Percentiles rank a stretch among this genome's conserved stretches.
Conservation (phyloP, 352 stramenopile genomes). For the Thalassiosira tumida region DNA sequence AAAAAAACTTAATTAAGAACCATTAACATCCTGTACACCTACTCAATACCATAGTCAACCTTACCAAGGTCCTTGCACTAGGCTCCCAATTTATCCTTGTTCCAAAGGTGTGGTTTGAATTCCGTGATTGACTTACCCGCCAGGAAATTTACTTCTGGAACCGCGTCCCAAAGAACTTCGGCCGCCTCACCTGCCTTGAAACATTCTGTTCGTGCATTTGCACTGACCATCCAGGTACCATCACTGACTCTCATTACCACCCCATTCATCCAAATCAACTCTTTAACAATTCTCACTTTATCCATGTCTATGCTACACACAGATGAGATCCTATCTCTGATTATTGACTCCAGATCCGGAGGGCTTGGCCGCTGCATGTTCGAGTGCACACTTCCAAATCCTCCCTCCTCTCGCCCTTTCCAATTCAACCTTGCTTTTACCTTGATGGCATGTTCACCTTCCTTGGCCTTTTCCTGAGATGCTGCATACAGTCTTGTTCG, state of each 20-base stretch:
- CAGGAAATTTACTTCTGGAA: not conserved
- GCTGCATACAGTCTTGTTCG: conserved; percentile 16
- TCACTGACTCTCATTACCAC: not conserved
- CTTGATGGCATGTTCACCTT: not conserved
- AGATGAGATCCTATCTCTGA: no score
- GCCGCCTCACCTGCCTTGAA: conserved; percentile 2
- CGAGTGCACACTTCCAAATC: conserved; percentile 5
- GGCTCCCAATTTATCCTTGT: not conserved
- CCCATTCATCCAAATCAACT: not conserved
- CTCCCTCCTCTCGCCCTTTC: conserved; percentile 11
- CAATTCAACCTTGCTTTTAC: not conserved
- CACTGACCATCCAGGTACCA: not conserved
- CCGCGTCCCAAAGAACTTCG: not conserved
- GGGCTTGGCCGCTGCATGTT: conserved; percentile 18
- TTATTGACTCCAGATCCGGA: no score
- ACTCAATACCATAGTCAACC: not conserved
- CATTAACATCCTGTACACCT: no score
- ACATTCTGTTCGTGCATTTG: not conserved
- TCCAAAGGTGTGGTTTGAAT: not conserved
- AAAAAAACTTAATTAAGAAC: no score
- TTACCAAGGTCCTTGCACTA: not conserved
- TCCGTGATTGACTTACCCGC: not conserved
- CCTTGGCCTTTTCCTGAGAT: conserved; percentile 17
- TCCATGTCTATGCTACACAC: no score
- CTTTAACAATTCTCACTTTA: no score